Evolutionary conservation across 2,329 filamentous ascomycete genomes (phyloP), one percentile per base, ranked within the genome.

Genomic region (Bipolaris oryzae): DNA sequence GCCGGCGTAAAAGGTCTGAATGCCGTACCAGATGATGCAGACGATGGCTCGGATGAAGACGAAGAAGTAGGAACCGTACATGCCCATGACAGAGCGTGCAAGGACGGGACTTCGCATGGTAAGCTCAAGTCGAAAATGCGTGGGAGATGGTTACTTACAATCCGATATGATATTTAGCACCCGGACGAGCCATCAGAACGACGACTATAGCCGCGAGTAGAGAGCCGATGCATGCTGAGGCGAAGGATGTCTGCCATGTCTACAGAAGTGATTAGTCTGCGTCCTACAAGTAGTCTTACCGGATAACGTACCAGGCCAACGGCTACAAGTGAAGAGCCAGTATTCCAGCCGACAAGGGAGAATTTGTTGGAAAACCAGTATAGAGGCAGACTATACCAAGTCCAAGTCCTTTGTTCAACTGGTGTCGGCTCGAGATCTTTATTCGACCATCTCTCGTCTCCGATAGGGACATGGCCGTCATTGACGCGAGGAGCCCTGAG

Each of bases 51-150:
- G 59, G 23, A 75, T 74, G 58, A 77, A 73, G 37, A 79, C 68
- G 61, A 80, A 79, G 25, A 76, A 75, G 52, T 74, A 73, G 1
- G 74, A 73, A 15, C 76, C 77, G 28, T 72, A 74, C 51, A 79
- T 72, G 15, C 68, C 67, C 63, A 69, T 68, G 10, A 66, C 61
- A 0, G 65, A 63, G 16, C 65, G 65, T 16, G 58, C 55, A 31
- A 55, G 62, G 6, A 58, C 61, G 20, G 50, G 68, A 50, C 53
- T 63, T 37, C 15, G 53, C 16, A 20, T 34, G 53, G 48, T 66
- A 2, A 58, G 55, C 10, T 1, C 18, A 3, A 15, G 9, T 13
- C 10, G 11, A 35, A 33, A 5, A 28, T 6, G 6, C 2, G 9
- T 9, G 10, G 0, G 18, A 5, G 7, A 2, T 15, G 15, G 5